These are phyloP conservation scores for Dactylis glomerata DNA, from an alignment of 176 grass and related monocot species.

Conservation along the genomic window DNA sequence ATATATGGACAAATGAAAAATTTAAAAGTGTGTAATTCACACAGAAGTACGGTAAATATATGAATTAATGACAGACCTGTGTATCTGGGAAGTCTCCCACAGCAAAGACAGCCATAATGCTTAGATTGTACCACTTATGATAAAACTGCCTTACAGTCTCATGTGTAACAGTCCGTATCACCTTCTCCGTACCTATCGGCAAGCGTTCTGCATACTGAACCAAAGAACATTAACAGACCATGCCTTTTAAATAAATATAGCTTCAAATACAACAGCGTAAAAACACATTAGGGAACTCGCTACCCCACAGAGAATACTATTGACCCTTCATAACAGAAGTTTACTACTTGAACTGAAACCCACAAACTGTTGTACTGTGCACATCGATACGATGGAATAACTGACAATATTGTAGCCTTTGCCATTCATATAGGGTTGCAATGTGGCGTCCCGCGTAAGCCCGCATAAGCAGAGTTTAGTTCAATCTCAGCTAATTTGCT, in stretches of 20 bases:
- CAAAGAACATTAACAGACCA: constrained; percentile 28
- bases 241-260: constrained; percentile 22
- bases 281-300: not conserved
- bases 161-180: constrained; percentile 81
- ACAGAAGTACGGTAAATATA: constrained; percentile 20
- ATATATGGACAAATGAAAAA: constrained; percentile 21
- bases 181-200: constrained; percentile 93
- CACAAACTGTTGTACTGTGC: not conserved
- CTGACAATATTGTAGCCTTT: not conserved
- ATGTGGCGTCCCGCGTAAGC: too few species aligned
- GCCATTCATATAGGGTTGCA: too few species aligned
- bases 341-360: not conserved
- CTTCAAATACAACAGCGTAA: not conserved
- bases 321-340: not conserved
- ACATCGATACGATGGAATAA: constrained; percentile 15
- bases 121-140: constrained; percentile 91
- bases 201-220: constrained; percentile 89
- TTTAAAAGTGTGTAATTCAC: constrained; percentile 5
- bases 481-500: too few species aligned
- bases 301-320: not conserved
- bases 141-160: constrained; percentile 81
- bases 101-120: constrained; percentile 95
- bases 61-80: constrained; percentile 51
- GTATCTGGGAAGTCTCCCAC: constrained; percentile 92
- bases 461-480: too few species aligned